Base-by-base conservation (phyloP, 2,329 filamentous ascomycete genomes). In the Xylaria arbuscula region DNA sequence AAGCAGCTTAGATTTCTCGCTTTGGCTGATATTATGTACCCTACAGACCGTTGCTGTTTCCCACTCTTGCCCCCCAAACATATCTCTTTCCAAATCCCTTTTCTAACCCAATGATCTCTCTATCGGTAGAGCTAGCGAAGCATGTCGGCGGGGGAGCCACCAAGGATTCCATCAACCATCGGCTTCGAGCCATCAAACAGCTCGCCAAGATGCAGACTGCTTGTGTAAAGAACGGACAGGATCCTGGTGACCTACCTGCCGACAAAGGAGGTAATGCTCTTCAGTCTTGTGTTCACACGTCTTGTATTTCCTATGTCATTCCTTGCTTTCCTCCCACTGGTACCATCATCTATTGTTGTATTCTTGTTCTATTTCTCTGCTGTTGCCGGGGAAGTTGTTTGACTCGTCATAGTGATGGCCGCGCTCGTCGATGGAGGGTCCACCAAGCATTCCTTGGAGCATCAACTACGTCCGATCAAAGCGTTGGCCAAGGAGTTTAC, bases 381-480 rank as follows among this genome's bases (percentile, higher is more conserved):
- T 51, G 17, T 57, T 6, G n/a, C 22, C 17, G 38, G 34, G 40
- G 48, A 15, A 47, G 34, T 42, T 45, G 32, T 69, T 69, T 69
- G 55, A 69, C 58, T 19, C 11, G 34, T 54, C 13, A 13, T 34
- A 71, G 71, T 56, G 4, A 47, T 73, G 17, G 67, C 67, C 6
- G 34, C 10, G 2, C 60, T 66, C n/a, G 62, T 69, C n/a, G 71
- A 84, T 67, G 83, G 82, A n/a, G 85, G 86, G 73, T 79, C 82
- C 76, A 84, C 83, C 24, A 79, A 80, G 50, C 77, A 81, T 67
- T 81, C 82, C 34, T 76, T 87, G 36, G 83, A 87, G 71, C 86
- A 88, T 73, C 84, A 84, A 60, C 85, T 87, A 72, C 83, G 85
- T 60, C 80, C 81, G 13, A 75, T 87, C 62, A 81, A 81, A 53